Conservation (phyloP, 305 asterid species). For the Ruellia speciosa region DNA sequence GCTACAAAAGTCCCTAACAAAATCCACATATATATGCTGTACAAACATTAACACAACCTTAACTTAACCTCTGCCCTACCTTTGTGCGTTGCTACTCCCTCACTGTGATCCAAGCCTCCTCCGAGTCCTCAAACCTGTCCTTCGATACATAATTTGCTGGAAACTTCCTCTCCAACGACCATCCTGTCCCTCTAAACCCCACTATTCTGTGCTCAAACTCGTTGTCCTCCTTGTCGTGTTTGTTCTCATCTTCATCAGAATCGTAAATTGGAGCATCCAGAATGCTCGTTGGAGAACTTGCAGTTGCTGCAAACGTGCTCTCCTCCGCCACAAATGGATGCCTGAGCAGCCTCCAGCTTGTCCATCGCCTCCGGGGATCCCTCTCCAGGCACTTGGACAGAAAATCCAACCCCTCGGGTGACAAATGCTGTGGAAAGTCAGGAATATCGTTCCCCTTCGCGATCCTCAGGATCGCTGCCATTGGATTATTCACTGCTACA, state of each 20-base stretch:
- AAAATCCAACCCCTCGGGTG: conserved; percentile 44
- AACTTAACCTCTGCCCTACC: neutral
- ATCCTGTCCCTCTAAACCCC: conserved; percentile 25
- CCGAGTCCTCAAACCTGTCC: conserved; percentile 24
- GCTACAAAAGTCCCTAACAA: no score
- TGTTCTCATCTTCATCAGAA: conserved; percentile 16
- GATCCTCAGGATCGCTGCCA: conserved; percentile 32
- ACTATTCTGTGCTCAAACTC: conserved; percentile 11
- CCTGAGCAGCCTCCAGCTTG: conserved; percentile 30
- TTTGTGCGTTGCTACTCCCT: conserved; percentile 23
- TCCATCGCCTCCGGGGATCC: conserved; percentile 41
- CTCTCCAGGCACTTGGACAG: conserved; percentile 40
- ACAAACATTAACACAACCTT: no score
- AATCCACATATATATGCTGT: no score
- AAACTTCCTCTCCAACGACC: conserved; percentile 18
- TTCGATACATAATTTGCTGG: conserved; percentile 13
- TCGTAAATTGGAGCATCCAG: conserved; percentile 25
- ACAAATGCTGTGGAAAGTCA: conserved; percentile 32
- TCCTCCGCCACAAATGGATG: conserved; percentile 45
- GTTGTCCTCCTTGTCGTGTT: neutral
- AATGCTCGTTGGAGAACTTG: conserved; percentile 48
- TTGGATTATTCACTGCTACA: conserved; percentile 23
- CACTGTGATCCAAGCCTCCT: conserved; percentile 46
- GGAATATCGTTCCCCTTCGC: conserved; percentile 38
- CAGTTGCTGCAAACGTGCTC: neutral